Conservation (phyloP, 2,329 filamentous ascomycete species). For the Exserohilum rostratum region DNA sequence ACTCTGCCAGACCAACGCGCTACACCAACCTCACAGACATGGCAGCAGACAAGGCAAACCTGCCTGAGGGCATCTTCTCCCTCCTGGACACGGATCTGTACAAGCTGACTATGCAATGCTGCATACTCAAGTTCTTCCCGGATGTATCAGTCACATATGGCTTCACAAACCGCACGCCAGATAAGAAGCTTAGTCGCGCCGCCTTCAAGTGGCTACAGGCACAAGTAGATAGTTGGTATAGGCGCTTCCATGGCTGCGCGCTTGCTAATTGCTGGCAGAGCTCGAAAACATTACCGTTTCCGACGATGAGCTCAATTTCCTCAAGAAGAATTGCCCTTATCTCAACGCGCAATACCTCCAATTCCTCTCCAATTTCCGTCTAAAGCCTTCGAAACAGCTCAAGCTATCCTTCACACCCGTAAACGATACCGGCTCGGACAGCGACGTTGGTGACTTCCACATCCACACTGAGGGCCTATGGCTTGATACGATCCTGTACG, state of each 20-base stretch:
- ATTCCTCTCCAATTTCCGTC: conserved; percentile 80
- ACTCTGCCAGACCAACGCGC: conserved; percentile 3
- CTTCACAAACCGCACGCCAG: conserved; percentile 92
- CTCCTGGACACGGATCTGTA: conserved; percentile 73
- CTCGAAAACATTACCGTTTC: conserved; percentile 82
- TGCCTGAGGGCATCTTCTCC: conserved; percentile 52
- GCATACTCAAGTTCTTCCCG: conserved; percentile 87
- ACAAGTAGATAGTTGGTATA: conserved; percentile 74
- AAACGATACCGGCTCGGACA: conserved; percentile 66
- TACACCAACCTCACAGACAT: conserved; percentile 21
- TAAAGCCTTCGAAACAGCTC: conserved; percentile 82
- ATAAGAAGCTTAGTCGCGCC: conserved; percentile 84
- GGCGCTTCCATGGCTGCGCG: not conserved
- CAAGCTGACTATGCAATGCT: conserved; percentile 97
- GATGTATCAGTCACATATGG: conserved; percentile 82
- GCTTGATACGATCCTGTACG: conserved; percentile 96
- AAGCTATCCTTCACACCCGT: conserved; percentile 66
- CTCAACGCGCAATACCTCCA: conserved; percentile 77
- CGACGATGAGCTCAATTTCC: conserved; percentile 78
- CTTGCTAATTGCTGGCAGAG: conserved; percentile 56
- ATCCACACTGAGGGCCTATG: conserved; percentile 82
- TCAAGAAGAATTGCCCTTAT: conserved; percentile 80
- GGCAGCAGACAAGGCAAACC: conserved; percentile 22
- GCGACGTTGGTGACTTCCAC: conserved; percentile 72
- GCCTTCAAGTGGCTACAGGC: conserved; percentile 85